Evolutionary conservation across 129 eudicot species (phyloP).

Genomic region (Apium graveolens): DNA sequence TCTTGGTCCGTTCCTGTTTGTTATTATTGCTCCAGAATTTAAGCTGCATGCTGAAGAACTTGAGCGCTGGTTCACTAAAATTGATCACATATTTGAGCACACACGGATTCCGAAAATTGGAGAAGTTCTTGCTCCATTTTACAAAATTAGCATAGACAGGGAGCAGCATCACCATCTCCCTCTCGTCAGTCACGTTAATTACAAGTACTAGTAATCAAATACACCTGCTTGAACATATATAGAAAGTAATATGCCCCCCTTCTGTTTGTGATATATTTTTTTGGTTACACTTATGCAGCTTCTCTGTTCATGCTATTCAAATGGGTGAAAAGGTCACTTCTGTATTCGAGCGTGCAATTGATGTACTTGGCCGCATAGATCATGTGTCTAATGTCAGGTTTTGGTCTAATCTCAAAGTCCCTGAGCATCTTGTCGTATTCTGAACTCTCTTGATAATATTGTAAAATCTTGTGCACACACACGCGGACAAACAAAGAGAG

Average conservation of each 20-base stretch:
- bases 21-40: constrained; percentile 44
- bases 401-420: constrained; percentile 10
- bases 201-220: constrained; percentile 42
- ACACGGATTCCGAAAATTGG: constrained; percentile 76
- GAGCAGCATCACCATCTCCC: constrained; percentile 74
- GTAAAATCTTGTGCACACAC: not conserved
- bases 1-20: constrained; percentile 12
- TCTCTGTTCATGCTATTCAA: constrained; percentile 93
- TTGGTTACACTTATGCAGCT: constrained; percentile 42
- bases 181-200: constrained; percentile 68
- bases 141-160: constrained; percentile 56
- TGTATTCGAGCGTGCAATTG: constrained; percentile 76
- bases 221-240: not conserved
- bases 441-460: not conserved
- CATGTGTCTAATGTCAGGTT: constrained; percentile 56
- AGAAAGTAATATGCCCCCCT: not conserved
- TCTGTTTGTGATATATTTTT: constrained; percentile 5
- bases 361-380: constrained; percentile 75
- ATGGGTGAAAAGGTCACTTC: constrained; percentile 84
- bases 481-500: not conserved
- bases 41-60: constrained; percentile 74
- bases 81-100: constrained; percentile 91
- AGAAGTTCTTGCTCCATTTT: constrained; percentile 67
- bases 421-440: constrained; percentile 11
- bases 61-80: constrained; percentile 93